Evolutionary conservation across 768 basidiomycete species (phyloP), one percentile per base, ranked within the genome.

Genomic region (Termitomyces sp.): DNA sequence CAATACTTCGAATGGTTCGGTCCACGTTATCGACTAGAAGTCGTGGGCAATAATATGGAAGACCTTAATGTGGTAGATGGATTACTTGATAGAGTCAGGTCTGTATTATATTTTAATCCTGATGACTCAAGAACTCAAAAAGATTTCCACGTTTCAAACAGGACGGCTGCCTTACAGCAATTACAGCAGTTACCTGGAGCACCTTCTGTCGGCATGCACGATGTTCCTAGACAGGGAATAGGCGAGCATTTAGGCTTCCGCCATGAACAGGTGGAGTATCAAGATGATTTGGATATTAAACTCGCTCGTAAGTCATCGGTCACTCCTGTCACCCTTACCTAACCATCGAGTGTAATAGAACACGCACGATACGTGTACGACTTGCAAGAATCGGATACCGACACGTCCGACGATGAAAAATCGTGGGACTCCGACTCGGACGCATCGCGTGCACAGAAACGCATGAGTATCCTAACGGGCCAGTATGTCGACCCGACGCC

Each of bases 1-100:
- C 84, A 87, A 64, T 96, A 94, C 70, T 92, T 98, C 69, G 96
- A 98, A 71, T 99, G 95, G 88, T 98, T 95, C 70, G 97, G 95
- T 0, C 96, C 96, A 16, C 78, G 95, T 61, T 99, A 95, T 73
- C 81, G 95, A 61, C 78, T 99, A 39, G 95, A 98, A 67, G 95
- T 99, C 1, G 81, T 86, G 27, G 81, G 83, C 62, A 98, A 90
- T 67, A 98, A 98, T 68, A 93, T 96, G 90, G 95, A 97, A 61
- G 93, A 98, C 67, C 74, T 91, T 66, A 99, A 98, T 69, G 72
- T 87, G 59, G 83, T 81, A 62, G 89, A 95, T 64, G 84, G 83
- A 11, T 89, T 91, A 31, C 73, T 98, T 36, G 88, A 96, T 58
- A 79, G 79, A 65, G 88, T 95, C 55, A 83, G 88, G 88, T 92